Evolutionary conservation across 805 yeast genomes (phyloP).

Genomic region (Lachancea sp.): DNA sequence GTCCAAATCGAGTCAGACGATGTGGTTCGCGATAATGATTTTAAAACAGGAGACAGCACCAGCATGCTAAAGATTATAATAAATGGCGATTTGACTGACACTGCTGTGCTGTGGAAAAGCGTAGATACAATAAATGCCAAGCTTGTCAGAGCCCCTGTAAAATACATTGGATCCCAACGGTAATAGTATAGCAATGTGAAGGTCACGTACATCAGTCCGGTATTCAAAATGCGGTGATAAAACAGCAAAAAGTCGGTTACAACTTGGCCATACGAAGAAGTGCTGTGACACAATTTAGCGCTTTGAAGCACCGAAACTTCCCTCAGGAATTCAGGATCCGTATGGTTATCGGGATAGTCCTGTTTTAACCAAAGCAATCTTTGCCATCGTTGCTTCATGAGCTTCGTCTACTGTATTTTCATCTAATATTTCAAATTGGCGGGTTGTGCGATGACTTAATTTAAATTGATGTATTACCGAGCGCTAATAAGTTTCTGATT

Average conservation of each 20-base stretch:
- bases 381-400: constrained; percentile 53
- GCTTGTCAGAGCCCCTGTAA: constrained; percentile 19
- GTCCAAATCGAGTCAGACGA: constrained; percentile 96
- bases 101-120: constrained; percentile 11
- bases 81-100: constrained; percentile 53
- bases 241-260: constrained; percentile 23
- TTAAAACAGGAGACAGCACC: constrained; percentile 82
- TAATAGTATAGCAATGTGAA: constrained; percentile 37
- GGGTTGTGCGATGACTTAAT: not conserved
- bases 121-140: constrained; percentile 4
- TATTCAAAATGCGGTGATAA: constrained; percentile 41
- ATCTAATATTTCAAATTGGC: too few species aligned
- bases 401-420: too few species aligned
- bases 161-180: constrained; percentile 18
- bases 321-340: constrained; percentile 66
- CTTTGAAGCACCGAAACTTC: constrained; percentile 15
- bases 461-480: too few species aligned
- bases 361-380: constrained; percentile 80
- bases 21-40: constrained; percentile 81
- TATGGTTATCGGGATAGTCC: constrained; percentile 86
- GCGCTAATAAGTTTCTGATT: not conserved
- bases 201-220: constrained; percentile 58
- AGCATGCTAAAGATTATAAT: constrained; percentile 65
- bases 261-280: constrained; percentile 14
- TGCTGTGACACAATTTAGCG: constrained; percentile 15